Percentiles rank a stretch among this genome's conserved stretches.
phyloP scores from a whole-genome alignment of 257 asterid genomes.

The Cynanchum wilfordii region DNA sequence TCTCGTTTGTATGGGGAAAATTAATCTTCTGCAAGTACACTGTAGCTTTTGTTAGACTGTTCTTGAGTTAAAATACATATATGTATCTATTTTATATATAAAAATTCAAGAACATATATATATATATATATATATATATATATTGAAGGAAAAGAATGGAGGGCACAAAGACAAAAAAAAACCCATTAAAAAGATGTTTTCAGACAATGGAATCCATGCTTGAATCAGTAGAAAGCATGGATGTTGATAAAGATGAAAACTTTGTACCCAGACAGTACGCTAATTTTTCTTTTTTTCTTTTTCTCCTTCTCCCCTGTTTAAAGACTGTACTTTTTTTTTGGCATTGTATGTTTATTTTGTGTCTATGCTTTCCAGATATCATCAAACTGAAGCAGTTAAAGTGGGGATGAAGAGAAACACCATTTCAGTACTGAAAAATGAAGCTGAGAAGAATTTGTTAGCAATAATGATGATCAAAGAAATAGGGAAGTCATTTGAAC shows the following conservation, averaged over 20 bases:
- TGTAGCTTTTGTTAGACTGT: too few relatives aligned
- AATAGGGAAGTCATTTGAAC: slow-evolving; percentile 45
- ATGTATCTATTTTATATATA: too few relatives aligned
- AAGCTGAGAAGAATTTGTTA: slow-evolving; percentile 49
- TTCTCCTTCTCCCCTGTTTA: neutral
- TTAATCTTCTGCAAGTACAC: too few relatives aligned
- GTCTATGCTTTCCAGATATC: slow-evolving; percentile 29
- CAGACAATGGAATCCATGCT: slow-evolving; percentile 27
- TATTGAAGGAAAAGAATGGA: slow-evolving; percentile 22
- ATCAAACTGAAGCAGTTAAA: slow-evolving; percentile 58
- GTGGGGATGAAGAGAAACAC: slow-evolving; percentile 79
- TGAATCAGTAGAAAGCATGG: slow-evolving; percentile 31
- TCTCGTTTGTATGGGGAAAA: too few relatives aligned
- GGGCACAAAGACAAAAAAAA: slow-evolving; percentile 20
- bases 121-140: too few relatives aligned
- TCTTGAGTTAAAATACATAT: too few relatives aligned
- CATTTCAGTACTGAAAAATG: slow-evolving; percentile 59
- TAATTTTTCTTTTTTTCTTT: neutral
- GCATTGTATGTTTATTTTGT: neutral
- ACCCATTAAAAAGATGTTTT: slow-evolving; percentile 41
- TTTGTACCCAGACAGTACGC: slow-evolving; percentile 48
- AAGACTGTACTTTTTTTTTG: too few relatives aligned
- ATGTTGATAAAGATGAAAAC: slow-evolving; percentile 20
- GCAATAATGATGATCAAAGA: slow-evolving; percentile 72
- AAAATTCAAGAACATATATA: neutral